Evolutionary conservation across 805 yeast genomes (phyloP).

Genomic region (Saturnispora kantuleensis): DNA sequence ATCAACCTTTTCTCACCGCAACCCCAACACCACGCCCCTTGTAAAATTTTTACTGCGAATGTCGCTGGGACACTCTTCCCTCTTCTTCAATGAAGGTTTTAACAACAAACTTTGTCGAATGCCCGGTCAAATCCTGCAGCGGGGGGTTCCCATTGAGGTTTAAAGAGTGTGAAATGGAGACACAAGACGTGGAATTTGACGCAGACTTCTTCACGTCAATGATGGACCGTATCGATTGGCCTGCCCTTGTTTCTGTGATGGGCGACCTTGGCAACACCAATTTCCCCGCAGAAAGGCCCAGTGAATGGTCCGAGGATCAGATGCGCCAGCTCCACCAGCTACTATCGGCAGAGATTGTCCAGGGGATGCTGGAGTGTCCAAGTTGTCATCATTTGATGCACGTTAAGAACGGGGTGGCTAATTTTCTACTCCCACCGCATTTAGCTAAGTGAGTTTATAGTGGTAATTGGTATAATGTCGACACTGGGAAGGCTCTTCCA

Average conservation of each 20-base stretch:
- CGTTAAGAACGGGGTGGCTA: constrained; percentile 90
- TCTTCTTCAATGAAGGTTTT: constrained; percentile 65
- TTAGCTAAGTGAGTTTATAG: constrained; percentile 36
- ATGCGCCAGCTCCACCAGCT: constrained; percentile 69
- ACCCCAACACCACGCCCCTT: too few species aligned
- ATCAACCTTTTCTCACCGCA: too few species aligned
- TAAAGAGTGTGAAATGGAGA: constrained; percentile 50
- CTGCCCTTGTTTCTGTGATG: constrained; percentile 71
- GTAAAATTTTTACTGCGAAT: neutral
- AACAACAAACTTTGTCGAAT: constrained; percentile 93
- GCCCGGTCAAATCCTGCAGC: constrained; percentile 80
- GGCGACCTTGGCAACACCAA: constrained; percentile 57
- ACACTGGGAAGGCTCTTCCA: too few species aligned
- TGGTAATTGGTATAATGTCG: too few species aligned
- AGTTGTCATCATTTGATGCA: constrained; percentile 82
- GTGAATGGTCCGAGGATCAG: constrained; percentile 39
- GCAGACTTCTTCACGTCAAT: constrained; percentile 71
- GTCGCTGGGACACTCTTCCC: neutral
- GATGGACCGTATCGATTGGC: constrained; percentile 81
- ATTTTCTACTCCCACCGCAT: constrained; percentile 90
- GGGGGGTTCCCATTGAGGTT: constrained; percentile 76
- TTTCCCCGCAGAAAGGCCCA: constrained; percentile 55
- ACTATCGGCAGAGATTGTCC: constrained; percentile 70
- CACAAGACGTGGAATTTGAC: constrained; percentile 72
- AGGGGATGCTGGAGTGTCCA: constrained; percentile 83